Evolutionary conservation across 225 moss, liverwort and hornwort genomes (phyloP).

Genomic region (Polytrichum formosum): DNA sequence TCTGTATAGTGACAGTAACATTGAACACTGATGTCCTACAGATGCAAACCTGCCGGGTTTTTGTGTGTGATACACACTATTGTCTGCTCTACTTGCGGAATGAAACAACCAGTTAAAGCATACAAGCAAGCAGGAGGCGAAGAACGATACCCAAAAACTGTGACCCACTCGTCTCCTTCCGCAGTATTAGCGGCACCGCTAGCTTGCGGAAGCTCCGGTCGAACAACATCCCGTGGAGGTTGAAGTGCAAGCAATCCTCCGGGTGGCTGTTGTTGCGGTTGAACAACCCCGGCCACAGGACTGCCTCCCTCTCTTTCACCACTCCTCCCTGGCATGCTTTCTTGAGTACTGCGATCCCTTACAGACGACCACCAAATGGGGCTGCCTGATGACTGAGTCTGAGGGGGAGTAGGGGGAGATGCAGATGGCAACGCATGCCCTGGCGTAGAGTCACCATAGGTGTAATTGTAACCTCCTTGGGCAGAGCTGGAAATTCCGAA

Average conservation of each 20-base stretch:
- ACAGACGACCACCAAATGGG: constrained; percentile 78
- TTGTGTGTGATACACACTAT: too few relatives aligned
- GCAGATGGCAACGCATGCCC: constrained; percentile 25
- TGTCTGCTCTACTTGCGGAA: too few relatives aligned
- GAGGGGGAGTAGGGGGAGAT: constrained; percentile 50
- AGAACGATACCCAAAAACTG: constrained; percentile 64
- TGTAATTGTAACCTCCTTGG: constrained; percentile 50
- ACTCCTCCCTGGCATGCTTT: constrained; percentile 38
- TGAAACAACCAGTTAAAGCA: too few relatives aligned
- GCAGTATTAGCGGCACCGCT: constrained; percentile 24
- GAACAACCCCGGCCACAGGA: constrained; percentile 72
- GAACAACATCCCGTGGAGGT: constrained; percentile 72
- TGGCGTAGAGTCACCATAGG: constrained; percentile 48
- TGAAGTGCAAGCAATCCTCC: constrained; percentile 67
- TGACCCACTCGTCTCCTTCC: constrained; percentile 76
- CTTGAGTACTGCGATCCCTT: constrained; percentile 46
- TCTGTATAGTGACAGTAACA: too few relatives aligned
- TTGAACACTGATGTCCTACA: too few relatives aligned
- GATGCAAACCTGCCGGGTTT: too few relatives aligned
- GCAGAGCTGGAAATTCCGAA: constrained; percentile 39
- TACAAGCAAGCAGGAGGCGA: too few relatives aligned
- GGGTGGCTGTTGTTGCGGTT: constrained; percentile 57
- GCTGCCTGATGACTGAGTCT: constrained; percentile 39
- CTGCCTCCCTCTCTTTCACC: constrained; percentile 62
- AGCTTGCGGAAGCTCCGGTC: constrained; percentile 59